A percentile compares a stretch with the other conserved stretches of the same genome.
Conservation (phyloP, 495 filamentous ascomycete genomes). For the Aspergillus ellipticus region DNA sequence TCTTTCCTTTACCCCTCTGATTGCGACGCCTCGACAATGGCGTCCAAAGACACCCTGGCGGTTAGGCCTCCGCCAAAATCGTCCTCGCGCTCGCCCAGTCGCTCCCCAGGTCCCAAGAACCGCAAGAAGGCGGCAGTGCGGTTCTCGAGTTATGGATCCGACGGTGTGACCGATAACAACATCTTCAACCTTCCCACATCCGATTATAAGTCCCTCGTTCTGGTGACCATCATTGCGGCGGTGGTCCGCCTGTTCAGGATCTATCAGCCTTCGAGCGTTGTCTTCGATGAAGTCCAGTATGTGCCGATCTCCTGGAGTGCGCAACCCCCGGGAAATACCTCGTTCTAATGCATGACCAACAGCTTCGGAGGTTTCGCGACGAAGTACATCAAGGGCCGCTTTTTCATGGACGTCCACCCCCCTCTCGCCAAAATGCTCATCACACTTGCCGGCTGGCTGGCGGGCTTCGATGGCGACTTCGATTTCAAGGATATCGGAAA, state of each 20-base stretch:
- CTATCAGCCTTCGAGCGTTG: slow-evolving; percentile 92
- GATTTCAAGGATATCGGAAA: slow-evolving; percentile 99
- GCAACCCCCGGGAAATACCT: neutral
- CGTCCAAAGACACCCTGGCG: slow-evolving; percentile 36
- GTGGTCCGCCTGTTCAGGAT: slow-evolving; percentile 89
- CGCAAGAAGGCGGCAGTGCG: slow-evolving; percentile 28
- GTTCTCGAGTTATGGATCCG: slow-evolving; percentile 44
- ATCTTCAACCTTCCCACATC: slow-evolving; percentile 62
- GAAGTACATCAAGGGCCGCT: slow-evolving; percentile 97
- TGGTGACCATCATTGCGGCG: slow-evolving; percentile 70
- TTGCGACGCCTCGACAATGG: slow-evolving; percentile 19
- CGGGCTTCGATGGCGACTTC: slow-evolving; percentile 91
- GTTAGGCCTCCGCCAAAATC: slow-evolving; percentile 35
- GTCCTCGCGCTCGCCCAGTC: slow-evolving; percentile 38
- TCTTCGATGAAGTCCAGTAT: slow-evolving; percentile 99
- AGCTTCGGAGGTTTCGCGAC: slow-evolving; percentile 97
- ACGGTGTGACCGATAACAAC: slow-evolving; percentile 50
- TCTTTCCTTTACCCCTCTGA: slow-evolving; percentile 3
- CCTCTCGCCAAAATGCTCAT: slow-evolving; percentile 96
- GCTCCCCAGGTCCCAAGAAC: slow-evolving; percentile 40
- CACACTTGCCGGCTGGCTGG: slow-evolving; percentile 90
- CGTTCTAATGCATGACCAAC: slow-evolving; percentile 11
- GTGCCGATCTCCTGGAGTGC: slow-evolving; percentile 23
- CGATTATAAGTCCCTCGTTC: slow-evolving; percentile 72
- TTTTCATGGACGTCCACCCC: slow-evolving; percentile 99